phyloP scores from a whole-genome alignment of 108 stramenopile species.

The Parietichytrium sp. region DNA sequence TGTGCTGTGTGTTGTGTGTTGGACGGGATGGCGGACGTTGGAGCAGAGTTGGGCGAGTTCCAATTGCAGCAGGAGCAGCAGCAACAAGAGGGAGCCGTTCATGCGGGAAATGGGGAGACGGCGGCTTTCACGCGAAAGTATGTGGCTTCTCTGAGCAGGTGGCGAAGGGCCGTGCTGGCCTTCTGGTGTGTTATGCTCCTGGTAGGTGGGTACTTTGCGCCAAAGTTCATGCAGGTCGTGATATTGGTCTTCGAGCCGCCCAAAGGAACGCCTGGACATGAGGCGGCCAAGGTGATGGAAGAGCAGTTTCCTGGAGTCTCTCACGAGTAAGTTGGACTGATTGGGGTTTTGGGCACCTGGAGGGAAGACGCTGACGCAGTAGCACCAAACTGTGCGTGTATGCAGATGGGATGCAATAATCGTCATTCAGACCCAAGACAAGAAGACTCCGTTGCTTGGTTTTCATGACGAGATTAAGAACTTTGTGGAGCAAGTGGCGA shows the following conservation, averaged over 20 bases:
- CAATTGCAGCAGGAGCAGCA: no score
- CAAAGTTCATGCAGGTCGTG: background rate
- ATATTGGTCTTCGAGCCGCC: conserved; percentile 9
- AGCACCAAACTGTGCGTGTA: no score
- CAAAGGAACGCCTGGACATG: background rate
- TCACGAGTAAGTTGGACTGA: background rate
- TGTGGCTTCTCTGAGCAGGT: background rate
- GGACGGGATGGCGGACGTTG: no score
- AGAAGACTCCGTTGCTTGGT: no score
- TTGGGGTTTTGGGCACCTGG: no score
- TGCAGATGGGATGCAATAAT: no score
- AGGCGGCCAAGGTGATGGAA: background rate
- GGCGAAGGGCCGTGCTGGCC: background rate
- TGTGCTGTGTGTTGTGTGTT: no score
- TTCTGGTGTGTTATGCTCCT: background rate
- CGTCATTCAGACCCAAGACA: no score
- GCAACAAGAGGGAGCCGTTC: no score
- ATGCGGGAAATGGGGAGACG: background rate
- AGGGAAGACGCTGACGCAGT: no score
- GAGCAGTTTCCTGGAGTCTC: background rate
- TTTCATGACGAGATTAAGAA: no score
- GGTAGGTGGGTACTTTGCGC: background rate
- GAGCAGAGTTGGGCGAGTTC: no score
- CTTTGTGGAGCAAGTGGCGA: background rate
- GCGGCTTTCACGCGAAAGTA: background rate